Evolutionary conservation across 176 grass and related monocot species (phyloP), one percentile per base, ranked within the genome.

Genomic region (Avena insularis): DNA sequence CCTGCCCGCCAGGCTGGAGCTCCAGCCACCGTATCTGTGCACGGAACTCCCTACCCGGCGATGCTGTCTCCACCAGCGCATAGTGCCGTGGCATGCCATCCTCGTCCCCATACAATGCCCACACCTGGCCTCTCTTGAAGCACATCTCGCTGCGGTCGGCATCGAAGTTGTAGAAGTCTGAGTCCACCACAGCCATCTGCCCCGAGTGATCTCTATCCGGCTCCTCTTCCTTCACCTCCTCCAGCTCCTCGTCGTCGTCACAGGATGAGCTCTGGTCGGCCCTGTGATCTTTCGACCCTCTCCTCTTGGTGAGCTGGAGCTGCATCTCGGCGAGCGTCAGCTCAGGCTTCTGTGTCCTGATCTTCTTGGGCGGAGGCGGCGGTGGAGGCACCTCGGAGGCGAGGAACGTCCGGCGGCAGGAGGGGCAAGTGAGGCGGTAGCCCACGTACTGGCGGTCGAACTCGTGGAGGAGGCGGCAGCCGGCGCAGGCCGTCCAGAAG

Each of bases 121-220:
- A 98, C 9, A 98, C 84, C 78, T 95, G 96, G 61, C 93, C 93
- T 90, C 75, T 98, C 86, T 86, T 92, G 88, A 98, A 88, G 79
- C 92, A 91, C 75, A 50, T 91, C 81, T 98, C 96, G 12, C 75
- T 29, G 5, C 96, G 86, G 82, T 95, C 92, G 0, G 86, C 84
- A 17, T 98, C 96, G 27, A 98, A 98, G 63, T 98, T 85, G 81
- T 98, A 95, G 78, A 98, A 98, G 82, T 98, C 93, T 0, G 96
- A 98, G 81, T 98, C 96, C 82, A 91, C 91, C 53, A 98, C 96
- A 3, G 82, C 61, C 92, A 98, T 98, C 60, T 94, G 67, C 72
- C 85, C 90, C 33, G 82, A 82, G 2, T 91, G 66, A 6, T 46
- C 15, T 35, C 63, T 87, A 50, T 88, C 54, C 19, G 19, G 50